Percentiles rank a stretch among this genome's conserved stretches.
Evolutionary conservation across 2,329 filamentous ascomycete species (phyloP).

Genomic region (Botrytis cinerea): DNA sequence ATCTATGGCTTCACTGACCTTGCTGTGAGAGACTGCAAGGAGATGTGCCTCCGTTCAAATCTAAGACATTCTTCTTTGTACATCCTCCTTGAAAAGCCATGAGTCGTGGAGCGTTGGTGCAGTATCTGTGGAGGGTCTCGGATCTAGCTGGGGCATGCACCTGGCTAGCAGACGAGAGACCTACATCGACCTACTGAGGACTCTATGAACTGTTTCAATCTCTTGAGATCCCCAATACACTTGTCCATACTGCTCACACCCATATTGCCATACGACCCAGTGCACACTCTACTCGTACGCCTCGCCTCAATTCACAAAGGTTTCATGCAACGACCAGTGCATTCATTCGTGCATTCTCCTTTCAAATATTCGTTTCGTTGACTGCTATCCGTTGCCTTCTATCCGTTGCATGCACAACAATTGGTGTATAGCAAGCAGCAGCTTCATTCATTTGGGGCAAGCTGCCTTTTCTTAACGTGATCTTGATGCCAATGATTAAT

Average conservation of each 20-base stretch:
- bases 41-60: not conserved
- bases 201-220: not conserved
- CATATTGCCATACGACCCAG: not conserved
- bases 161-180: not conserved
- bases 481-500: not conserved
- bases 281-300: not conserved
- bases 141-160: not conserved
- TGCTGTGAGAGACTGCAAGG: not conserved
- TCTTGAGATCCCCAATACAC: not conserved
- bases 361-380: not conserved
- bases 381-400: not conserved
- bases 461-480: too few species aligned
- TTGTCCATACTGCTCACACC: not conserved
- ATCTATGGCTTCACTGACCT: not conserved
- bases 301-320: not conserved
- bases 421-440: not conserved
- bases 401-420: not conserved
- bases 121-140: not conserved
- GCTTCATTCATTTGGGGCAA: not conserved
- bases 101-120: not conserved
- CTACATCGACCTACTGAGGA: not conserved
- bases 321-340: not conserved
- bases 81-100: not conserved
- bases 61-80: not conserved
- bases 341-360: not conserved